These are phyloP conservation scores for Neurospora tetrasperma DNA, from an alignment of 495 filamentous ascomycete species.

Conservation along the genomic window DNA sequence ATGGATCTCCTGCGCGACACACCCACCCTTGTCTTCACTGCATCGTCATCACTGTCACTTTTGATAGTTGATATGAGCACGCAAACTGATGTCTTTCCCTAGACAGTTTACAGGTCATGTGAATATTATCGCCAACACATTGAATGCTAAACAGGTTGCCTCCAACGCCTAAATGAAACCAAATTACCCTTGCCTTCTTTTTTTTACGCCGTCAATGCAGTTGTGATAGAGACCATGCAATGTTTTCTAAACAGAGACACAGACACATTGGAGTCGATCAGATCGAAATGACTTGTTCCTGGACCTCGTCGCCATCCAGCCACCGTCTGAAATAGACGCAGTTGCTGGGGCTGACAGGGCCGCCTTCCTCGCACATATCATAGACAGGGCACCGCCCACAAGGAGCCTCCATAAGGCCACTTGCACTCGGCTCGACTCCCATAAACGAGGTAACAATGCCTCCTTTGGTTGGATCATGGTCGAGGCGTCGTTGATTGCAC, in stretches of 20 bases:
- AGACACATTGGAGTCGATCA: background rate
- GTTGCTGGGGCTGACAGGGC: conserved; percentile 75
- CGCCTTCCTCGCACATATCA: conserved; percentile 76
- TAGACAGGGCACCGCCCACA: conserved; percentile 95
- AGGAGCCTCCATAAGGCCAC: conserved; percentile 74
- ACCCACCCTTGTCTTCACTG: background rate
- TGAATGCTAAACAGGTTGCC: background rate
- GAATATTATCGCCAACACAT: background rate
- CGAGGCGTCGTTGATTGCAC: conserved; percentile 23
- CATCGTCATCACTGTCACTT: background rate
- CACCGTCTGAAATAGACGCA: conserved; percentile 88
- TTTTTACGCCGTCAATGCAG: background rate
- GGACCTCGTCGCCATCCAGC: conserved; percentile 35
- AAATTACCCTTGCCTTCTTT: background rate
- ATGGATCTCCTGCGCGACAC: background rate
- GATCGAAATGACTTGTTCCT: background rate
- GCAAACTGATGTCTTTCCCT: background rate
- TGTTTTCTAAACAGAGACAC: background rate
- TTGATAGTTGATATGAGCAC: background rate
- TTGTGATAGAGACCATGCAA: background rate
- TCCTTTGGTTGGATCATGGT: conserved; percentile 23
- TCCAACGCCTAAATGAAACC: background rate
- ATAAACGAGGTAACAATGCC: conserved; percentile 2
- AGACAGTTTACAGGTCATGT: background rate
- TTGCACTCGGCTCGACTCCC: conserved; percentile 33